Evolutionary conservation across 2,329 filamentous ascomycete species (phyloP).

Genomic region (Paecilomyces fulvus): DNA sequence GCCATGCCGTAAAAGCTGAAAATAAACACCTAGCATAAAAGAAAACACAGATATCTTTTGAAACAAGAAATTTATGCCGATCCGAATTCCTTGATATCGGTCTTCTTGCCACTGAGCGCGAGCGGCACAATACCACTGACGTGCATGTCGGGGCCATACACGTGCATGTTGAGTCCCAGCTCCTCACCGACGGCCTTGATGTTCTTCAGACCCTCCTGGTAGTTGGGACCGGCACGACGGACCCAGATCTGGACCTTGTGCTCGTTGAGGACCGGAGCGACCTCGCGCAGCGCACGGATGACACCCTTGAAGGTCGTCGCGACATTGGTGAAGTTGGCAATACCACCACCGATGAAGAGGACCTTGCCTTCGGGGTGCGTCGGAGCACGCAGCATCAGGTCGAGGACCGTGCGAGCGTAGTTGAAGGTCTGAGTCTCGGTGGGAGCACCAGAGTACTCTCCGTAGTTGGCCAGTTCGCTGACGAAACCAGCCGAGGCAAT

Average conservation of each 20-base stretch:
- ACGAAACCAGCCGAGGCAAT: slow-evolving; percentile 95
- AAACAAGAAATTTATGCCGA: slow-evolving; percentile 8
- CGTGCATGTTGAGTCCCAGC: slow-evolving; percentile 91
- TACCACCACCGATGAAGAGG: slow-evolving; percentile 98
- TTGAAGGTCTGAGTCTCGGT: slow-evolving; percentile 99
- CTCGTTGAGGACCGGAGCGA: slow-evolving; percentile 74
- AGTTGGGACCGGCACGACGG: slow-evolving; percentile 83
- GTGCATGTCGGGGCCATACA: slow-evolving; percentile 72
- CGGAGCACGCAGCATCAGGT: slow-evolving; percentile 93
- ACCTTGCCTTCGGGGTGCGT: slow-evolving; percentile 86
- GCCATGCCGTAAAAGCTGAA: not conserved
- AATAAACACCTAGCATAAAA: not conserved
- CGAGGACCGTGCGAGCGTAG: slow-evolving; percentile 93
- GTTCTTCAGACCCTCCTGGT: slow-evolving; percentile 99
- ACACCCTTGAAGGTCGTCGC: slow-evolving; percentile 99
- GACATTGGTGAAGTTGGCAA: slow-evolving; percentile 99
- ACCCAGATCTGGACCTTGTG: slow-evolving; percentile 99
- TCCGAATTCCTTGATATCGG: slow-evolving; percentile 53
- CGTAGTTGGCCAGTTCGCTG: slow-evolving; percentile 96
- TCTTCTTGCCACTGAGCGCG: slow-evolving; percentile 61
- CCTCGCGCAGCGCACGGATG: slow-evolving; percentile 89
- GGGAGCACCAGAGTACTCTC: slow-evolving; percentile 97
- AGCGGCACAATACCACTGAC: slow-evolving; percentile 94
- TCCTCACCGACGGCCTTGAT: slow-evolving; percentile 96
- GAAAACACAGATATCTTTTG: not conserved